Evolutionary conservation across 177 flowering plant species (phyloP), one percentile per base, ranked within the genome.

Genomic region (Vitis hybrid): DNA sequence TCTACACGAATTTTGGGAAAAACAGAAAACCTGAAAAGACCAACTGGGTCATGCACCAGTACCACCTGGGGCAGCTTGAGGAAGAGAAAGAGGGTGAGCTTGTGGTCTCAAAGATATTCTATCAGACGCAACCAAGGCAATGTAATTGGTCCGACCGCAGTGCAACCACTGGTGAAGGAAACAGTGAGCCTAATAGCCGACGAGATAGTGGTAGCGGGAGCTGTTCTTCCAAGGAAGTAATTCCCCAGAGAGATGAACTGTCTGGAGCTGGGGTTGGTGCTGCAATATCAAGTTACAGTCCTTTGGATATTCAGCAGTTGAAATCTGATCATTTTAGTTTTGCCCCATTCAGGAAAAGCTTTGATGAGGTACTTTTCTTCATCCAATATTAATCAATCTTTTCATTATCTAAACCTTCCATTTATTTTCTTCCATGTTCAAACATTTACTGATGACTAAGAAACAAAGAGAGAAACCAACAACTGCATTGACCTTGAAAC

Each of bases 11-110:
- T 73, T 93, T 90, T 50, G 97, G 98, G 0, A 93, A 93, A 53
- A 89, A 90, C 47, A 74, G 95, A 62, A 93, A 89, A 72, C 98
- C 98, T 3, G 95, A 91, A 66, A 93, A 93, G 75, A 93, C 98
- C 15, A 93, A 89, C 64, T 93, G 98, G 98, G 98, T 93, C 12
- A 93, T 93, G 98, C 98, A 93, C 76, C 98, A 93, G 52, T 93
- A 91, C 78, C 98, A 93, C 60, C 76, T 93, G 49, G 98, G 98
- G 5, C 93, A 86, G 64, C 81, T 78, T 50, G 98, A 93, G 62
- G 98, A 91, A 68, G 98, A 93, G 85, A 91, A 81, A 61, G 98
- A 93, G 81, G 98, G 98, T 0, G 98, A 93, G 85, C 88, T 93
- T 11, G 98, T 93, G 24, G 98, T 93, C 13, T 93, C 97, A 1